Evolutionary conservation across 768 basidiomycete genomes (phyloP).

Genomic region (Nidularia sp.): DNA sequence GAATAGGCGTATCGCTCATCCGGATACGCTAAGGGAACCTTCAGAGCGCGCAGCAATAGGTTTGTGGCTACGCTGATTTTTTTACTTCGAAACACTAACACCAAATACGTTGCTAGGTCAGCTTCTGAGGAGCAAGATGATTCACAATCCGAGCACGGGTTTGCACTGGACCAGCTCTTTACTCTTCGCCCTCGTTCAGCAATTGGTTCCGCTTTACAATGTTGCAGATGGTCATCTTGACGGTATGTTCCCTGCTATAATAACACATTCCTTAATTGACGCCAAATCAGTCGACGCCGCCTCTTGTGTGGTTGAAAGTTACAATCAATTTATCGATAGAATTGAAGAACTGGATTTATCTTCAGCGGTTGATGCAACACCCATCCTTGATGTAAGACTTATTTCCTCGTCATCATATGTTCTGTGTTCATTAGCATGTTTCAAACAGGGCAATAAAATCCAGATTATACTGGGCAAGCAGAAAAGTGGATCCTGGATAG

Average conservation of each 20-base stretch:
- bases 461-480: constrained; percentile 43
- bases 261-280: neutral
- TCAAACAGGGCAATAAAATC: constrained; percentile 67
- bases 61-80: neutral
- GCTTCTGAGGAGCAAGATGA: constrained; percentile 57
- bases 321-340: constrained; percentile 60
- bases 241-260: constrained; percentile 24
- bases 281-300: constrained; percentile 37
- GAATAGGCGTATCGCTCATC: constrained; percentile 23
- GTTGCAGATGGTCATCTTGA: constrained; percentile 32
- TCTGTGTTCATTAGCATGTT: neutral
- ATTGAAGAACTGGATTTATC: constrained; percentile 63
- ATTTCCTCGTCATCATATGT: neutral
- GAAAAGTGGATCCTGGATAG: constrained; percentile 70
- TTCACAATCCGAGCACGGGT: constrained; percentile 62
- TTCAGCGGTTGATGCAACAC: constrained; percentile 58
- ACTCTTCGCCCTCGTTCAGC: constrained; percentile 72
- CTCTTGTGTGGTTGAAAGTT: constrained; percentile 46
- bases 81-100: neutral
- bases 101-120: constrained; percentile 38
- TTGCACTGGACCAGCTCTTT: constrained; percentile 69
- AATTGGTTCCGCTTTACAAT: constrained; percentile 57
- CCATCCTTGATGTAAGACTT: constrained; percentile 70
- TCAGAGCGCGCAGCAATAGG: constrained; percentile 60
- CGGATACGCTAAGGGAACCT: constrained; percentile 26